Evolutionary conservation across 805 yeast genomes (phyloP).

Genomic region (Pichia gijzeniarum): DNA sequence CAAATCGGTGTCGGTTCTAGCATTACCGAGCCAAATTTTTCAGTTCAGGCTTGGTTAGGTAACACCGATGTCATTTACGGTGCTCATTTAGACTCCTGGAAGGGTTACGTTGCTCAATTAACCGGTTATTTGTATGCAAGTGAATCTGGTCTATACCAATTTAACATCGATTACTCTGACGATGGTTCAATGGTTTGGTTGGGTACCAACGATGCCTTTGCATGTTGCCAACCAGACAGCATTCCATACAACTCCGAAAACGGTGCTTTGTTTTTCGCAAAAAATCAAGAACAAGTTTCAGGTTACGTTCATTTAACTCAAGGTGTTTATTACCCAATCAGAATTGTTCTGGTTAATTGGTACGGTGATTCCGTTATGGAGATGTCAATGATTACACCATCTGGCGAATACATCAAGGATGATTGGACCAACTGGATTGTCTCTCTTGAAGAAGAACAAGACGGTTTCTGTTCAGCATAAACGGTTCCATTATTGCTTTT

Average conservation of each 20-base stretch:
- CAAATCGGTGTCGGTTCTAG: constrained; percentile 1
- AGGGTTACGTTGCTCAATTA: constrained; percentile 11
- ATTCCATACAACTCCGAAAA: constrained; percentile 4
- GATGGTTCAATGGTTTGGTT: constrained; percentile 29
- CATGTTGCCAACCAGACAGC: constrained; percentile 27
- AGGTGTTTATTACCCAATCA: constrained; percentile 17
- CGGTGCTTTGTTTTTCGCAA: constrained; percentile 9
- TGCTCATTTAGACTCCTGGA: constrained; percentile 7
- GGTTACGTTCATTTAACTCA: constrained; percentile 12
- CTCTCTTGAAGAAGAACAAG: constrained; percentile 2
- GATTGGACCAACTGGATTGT: constrained; percentile 8
- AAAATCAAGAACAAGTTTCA: constrained; percentile 2
- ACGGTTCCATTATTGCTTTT: not conserved
- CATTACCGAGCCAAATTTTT: constrained; percentile 8
- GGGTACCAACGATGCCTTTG: constrained; percentile 28
- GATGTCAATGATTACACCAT: constrained; percentile 9
- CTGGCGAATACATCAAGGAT: constrained; percentile 4
- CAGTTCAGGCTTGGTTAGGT: constrained; percentile 7
- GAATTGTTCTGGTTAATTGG: constrained; percentile 15
- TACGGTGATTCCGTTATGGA: constrained; percentile 7
- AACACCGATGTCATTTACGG: constrained; percentile 5
- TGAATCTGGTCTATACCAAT: constrained; percentile 25
- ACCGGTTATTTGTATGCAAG: constrained; percentile 7
- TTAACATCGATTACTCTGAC: constrained; percentile 23
- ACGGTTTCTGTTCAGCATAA: constrained; percentile 5